Evolutionary conservation across 2,329 filamentous ascomycete genomes (phyloP).

Genomic region (Fusarium haematococcum): DNA sequence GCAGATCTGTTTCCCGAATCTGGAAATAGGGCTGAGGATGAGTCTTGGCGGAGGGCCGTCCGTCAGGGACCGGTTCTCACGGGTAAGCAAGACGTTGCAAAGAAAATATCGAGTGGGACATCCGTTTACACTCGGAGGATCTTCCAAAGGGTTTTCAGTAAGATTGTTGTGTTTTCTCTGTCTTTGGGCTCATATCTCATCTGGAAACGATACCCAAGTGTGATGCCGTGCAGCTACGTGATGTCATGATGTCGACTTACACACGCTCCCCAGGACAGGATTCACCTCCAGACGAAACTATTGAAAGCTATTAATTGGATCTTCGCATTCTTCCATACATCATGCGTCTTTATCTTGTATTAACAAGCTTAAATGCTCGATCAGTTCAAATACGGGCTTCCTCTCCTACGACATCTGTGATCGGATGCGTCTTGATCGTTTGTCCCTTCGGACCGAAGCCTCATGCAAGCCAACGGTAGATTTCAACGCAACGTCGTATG

Average conservation of each 20-base stretch:
- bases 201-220: not conserved
- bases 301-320: not conserved
- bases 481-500: not conserved
- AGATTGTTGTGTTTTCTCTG: not conserved
- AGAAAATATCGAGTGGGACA: not conserved
- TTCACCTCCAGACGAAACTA: not conserved
- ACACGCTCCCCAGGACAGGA: not conserved
- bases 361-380: not conserved
- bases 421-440: not conserved
- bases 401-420: not conserved
- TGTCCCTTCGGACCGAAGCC: not conserved
- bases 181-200: not conserved
- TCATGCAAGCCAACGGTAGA: not conserved
- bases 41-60: not conserved
- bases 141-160: not conserved
- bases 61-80: not conserved
- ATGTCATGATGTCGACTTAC: not conserved
- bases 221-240: not conserved
- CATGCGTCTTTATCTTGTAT: not conserved
- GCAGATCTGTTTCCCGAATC: not conserved
- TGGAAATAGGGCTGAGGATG: constrained; percentile 25
- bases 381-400: not conserved
- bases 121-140: not conserved
- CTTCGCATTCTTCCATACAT: no score
- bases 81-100: not conserved